These are phyloP conservation scores for Salix brachista DNA, from an alignment of 345 rosid genomes.

Conservation along the genomic window DNA sequence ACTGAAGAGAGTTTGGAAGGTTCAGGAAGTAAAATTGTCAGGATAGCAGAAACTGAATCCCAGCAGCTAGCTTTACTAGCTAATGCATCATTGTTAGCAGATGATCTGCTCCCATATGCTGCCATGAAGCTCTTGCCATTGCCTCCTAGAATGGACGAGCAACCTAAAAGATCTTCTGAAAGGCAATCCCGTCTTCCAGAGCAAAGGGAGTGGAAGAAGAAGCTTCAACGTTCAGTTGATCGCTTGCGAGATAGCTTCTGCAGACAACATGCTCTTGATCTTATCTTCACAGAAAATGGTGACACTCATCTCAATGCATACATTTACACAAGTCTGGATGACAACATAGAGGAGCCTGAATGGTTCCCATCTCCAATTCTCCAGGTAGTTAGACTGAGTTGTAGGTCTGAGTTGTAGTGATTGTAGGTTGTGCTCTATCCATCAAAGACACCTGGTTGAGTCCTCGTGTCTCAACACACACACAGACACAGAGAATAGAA, in stretches of 20 bases:
- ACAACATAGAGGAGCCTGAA: constrained; percentile 58
- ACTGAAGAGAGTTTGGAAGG: constrained; percentile 59
- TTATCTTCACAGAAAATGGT: constrained; percentile 81
- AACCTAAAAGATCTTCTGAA: constrained; percentile 52
- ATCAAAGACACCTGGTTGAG: neutral
- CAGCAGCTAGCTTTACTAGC: constrained; percentile 85
- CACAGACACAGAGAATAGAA: neutral
- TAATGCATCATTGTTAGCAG: constrained; percentile 77
- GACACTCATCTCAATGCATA: constrained; percentile 57
- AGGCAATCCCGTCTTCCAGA: constrained; percentile 68
- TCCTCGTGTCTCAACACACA: neutral
- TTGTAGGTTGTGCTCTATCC: neutral
- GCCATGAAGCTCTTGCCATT: constrained; percentile 60
- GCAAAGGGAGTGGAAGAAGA: constrained; percentile 81
- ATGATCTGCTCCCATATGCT: constrained; percentile 80
- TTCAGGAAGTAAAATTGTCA: constrained; percentile 54
- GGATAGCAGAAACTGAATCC: constrained; percentile 69
- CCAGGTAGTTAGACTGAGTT: constrained; percentile 38
- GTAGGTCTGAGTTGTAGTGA: neutral
- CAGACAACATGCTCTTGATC: constrained; percentile 84
- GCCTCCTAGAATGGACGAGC: constrained; percentile 39
- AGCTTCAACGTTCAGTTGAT: constrained; percentile 75
- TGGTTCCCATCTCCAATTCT: constrained; percentile 83
- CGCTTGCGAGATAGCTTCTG: constrained; percentile 84
- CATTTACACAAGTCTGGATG: constrained; percentile 59